Evolutionary conservation across 441 rosid species (phyloP).

Genomic region (Biscutella auriculata): DNA sequence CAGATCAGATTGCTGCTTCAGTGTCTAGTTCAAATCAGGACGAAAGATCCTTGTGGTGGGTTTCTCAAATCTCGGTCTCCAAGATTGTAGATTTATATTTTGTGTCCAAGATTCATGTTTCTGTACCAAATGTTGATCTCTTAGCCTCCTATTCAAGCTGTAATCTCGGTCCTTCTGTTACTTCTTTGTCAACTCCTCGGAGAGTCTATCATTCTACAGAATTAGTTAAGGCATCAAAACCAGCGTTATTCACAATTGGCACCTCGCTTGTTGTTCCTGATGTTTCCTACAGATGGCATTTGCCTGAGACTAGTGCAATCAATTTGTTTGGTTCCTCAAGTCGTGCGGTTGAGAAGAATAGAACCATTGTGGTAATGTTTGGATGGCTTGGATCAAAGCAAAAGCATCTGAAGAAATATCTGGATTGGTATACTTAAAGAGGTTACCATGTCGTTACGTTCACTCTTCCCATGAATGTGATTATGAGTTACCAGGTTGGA

Average conservation of each 20-base stretch:
- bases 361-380: conserved; percentile 79
- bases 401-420: conserved; percentile 79
- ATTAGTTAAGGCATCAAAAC: conserved; percentile 54
- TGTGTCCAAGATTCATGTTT: conserved; percentile 37
- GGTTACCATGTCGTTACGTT: conserved; percentile 90
- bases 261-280: conserved; percentile 39
- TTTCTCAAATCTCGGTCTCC: conserved; percentile 42
- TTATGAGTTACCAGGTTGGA: conserved; percentile 75
- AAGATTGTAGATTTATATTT: conserved; percentile 56
- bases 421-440: conserved; percentile 80
- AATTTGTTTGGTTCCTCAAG: conserved; percentile 43
- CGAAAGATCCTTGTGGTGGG: conserved; percentile 36
- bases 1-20: conserved; percentile 25
- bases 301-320: conserved; percentile 51
- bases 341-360: conserved; percentile 50
- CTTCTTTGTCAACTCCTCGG: conserved; percentile 37
- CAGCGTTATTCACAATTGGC: conserved; percentile 21
- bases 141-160: conserved; percentile 23
- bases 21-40: conserved; percentile 25
- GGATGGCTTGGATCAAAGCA: conserved; percentile 99
- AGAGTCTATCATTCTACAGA: conserved; percentile 54
- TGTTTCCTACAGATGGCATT: conserved; percentile 77
- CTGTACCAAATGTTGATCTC: conserved; percentile 45
- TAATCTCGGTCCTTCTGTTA: conserved; percentile 25
- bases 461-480: conserved; percentile 75